phyloP scores from a whole-genome alignment of 768 basidiomycete species.

The Porphyrellus cyaneotinctus region DNA sequence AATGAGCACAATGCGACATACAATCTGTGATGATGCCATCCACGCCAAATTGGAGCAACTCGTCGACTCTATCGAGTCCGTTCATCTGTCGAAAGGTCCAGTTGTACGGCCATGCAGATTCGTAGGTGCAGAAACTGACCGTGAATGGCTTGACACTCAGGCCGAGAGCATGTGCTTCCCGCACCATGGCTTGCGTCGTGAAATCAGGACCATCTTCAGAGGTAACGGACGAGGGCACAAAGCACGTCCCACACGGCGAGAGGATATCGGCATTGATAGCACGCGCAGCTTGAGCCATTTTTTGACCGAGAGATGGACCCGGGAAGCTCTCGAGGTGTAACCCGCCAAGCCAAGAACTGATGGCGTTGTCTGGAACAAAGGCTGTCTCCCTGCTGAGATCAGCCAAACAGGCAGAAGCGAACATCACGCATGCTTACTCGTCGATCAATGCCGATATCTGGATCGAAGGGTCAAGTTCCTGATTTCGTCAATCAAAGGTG shows the following conservation, averaged over 20 bases:
- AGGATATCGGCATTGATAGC: constrained; percentile 61
- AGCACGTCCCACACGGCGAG: constrained; percentile 51
- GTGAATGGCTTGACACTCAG: constrained; percentile 73
- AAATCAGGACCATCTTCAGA: constrained; percentile 48
- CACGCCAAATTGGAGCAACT: constrained; percentile 54
- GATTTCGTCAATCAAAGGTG: constrained; percentile 1
- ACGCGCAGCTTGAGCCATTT: constrained; percentile 66
- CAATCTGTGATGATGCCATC: constrained; percentile 82
- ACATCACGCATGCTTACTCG: constrained; percentile 39
- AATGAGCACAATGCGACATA: constrained; percentile 17
- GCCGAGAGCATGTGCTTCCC: constrained; percentile 58
- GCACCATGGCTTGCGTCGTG: constrained; percentile 65
- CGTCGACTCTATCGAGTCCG: constrained; percentile 54
- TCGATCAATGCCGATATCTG: constrained; percentile 63
- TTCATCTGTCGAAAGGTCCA: constrained; percentile 45
- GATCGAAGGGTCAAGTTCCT: constrained; percentile 55
- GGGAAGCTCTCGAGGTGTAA: constrained; percentile 59
- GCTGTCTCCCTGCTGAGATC: constrained; percentile 36
- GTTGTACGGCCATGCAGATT: background rate
- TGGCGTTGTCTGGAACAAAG: constrained; percentile 37
- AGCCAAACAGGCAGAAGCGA: background rate
- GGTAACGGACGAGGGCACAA: constrained; percentile 42
- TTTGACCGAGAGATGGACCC: constrained; percentile 52
- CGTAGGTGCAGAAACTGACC: constrained; percentile 35
- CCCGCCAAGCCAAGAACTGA: constrained; percentile 69